These are phyloP conservation scores for Cordyceps farinosa DNA, from an alignment of 2,329 filamentous ascomycete genomes.

Conservation along the genomic window DNA sequence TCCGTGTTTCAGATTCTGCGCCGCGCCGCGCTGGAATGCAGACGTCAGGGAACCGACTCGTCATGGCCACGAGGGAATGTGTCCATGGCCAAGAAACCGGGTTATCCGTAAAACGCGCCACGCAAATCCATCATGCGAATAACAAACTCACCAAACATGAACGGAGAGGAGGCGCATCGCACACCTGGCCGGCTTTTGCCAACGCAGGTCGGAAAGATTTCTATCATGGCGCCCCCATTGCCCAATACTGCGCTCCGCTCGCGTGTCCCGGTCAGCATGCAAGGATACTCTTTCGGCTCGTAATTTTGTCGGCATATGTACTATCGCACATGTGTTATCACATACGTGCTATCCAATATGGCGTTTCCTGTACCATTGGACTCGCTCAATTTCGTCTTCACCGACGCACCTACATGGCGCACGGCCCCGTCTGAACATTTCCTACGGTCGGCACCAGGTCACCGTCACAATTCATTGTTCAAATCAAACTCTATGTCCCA, in stretches of 20 bases:
- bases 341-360: neutral
- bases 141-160: neutral
- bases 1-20: constrained; percentile 14
- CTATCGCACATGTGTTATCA: neutral
- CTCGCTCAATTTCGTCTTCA: neutral
- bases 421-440: constrained; percentile 11
- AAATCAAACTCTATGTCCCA: constrained; percentile 10
- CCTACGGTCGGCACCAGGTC: neutral
- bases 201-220: no score
- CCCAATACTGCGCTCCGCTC: neutral
- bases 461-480: constrained; percentile 10
- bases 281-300: no score
- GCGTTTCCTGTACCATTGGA: neutral
- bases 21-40: constrained; percentile 3
- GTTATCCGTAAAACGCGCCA: neutral
- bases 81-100: neutral
- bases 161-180: no score
- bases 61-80: constrained; percentile 7
- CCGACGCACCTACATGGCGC: neutral
- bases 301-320: neutral
- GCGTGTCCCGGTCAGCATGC: neutral
- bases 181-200: no score
- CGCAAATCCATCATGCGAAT: neutral
- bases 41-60: neutral
- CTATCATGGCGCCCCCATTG: neutral